A percentile compares a stretch with the other conserved stretches of the same genome.
phyloP scores from a whole-genome alignment of 208 protist species.

The Entamoeba invadens region DNA sequence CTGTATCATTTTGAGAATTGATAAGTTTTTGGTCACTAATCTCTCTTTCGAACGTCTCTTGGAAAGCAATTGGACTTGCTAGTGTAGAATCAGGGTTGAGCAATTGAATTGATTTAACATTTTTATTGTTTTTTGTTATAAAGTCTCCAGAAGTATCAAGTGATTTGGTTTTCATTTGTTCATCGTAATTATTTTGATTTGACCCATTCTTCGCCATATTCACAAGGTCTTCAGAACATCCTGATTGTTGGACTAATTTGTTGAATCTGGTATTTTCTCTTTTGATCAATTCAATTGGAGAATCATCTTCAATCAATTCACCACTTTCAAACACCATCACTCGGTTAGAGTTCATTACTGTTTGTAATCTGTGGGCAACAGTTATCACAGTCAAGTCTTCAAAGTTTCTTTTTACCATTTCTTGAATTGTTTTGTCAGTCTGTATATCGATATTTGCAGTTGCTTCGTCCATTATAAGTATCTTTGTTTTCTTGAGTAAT shows the following conservation, averaged over 20 bases:
- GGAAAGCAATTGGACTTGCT: too few relatives aligned
- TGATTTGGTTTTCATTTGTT: too few relatives aligned
- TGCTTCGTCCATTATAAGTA: slow-evolving; percentile 26
- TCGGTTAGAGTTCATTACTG: slow-evolving; percentile 47
- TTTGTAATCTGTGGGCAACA: slow-evolving; percentile 29
- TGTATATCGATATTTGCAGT: too few relatives aligned
- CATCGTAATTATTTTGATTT: too few relatives aligned
- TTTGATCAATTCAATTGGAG: slow-evolving; percentile 18
- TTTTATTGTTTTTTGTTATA: too few relatives aligned
- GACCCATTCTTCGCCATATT: neutral
- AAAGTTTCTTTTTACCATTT: slow-evolving; percentile 6
- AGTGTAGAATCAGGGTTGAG: too few relatives aligned
- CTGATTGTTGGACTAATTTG: neutral
- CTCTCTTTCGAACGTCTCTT: too few relatives aligned
- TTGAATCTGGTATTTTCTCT: neutral
- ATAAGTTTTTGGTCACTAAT: too few relatives aligned
- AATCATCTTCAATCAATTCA: neutral
- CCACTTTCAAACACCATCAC: slow-evolving; percentile 48
- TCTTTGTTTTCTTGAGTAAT: slow-evolving; percentile 1
- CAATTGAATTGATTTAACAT: too few relatives aligned
- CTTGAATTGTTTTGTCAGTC: slow-evolving; percentile 20
- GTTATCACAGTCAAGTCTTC: slow-evolving; percentile 12
- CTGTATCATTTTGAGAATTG: too few relatives aligned
- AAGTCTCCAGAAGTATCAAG: too few relatives aligned
- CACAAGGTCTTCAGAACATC: neutral